These are phyloP conservation scores for Eucalyptus brandiana DNA, from an alignment of 345 rosid species.

Conservation along the genomic window DNA sequence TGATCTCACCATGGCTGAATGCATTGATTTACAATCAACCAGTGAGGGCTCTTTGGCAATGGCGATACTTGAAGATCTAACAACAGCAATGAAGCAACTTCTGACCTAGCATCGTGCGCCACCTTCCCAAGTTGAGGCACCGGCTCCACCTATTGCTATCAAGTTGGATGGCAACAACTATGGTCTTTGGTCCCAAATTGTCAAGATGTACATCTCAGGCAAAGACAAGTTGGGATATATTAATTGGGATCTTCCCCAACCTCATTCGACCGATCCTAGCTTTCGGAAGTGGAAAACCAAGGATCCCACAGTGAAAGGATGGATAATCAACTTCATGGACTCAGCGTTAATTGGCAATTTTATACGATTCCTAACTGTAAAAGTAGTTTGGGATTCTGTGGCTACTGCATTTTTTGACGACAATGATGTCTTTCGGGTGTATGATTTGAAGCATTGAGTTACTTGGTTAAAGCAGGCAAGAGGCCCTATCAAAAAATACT, in stretches of 20 bases:
- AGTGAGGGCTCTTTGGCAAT: not conserved
- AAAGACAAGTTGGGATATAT: not conserved
- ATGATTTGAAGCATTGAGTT: not conserved
- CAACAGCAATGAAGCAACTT: not conserved
- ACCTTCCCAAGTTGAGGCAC: not conserved
- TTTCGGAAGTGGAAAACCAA: not conserved
- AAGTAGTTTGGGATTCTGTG: not conserved
- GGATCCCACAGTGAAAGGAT: accelerated
- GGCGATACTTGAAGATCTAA: not conserved
- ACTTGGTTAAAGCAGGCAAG: accelerated
- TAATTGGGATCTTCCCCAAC: not conserved
- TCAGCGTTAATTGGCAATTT: not conserved
- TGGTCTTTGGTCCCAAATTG: not conserved
- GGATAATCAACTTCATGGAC: not conserved
- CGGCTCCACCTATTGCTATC: not conserved
- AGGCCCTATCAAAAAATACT: not conserved
- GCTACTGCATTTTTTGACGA: not conserved
- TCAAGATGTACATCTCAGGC: not conserved
- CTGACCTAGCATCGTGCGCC: not conserved
- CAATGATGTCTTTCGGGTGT: not conserved
- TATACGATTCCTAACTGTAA: accelerated
- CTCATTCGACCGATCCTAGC: accelerated
- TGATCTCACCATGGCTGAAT: accelerated
- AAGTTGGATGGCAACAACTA: not conserved
- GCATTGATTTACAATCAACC: too few species aligned